Evolutionary conservation across 2,329 filamentous ascomycete genomes (phyloP).

Genomic region (Pleomassaria siparia): DNA sequence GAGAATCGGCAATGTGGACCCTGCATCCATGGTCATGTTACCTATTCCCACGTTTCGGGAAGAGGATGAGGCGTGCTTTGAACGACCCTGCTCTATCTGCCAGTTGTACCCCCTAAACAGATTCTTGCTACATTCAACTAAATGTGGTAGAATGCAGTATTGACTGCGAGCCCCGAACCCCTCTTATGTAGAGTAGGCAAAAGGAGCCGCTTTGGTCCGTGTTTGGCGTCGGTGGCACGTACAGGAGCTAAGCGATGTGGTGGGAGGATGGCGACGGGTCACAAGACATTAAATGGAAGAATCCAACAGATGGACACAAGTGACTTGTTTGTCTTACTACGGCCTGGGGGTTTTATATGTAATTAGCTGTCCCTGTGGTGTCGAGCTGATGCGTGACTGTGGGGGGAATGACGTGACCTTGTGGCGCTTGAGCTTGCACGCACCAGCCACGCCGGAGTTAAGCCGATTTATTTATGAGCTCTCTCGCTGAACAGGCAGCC

Average conservation of each 20-base stretch:
- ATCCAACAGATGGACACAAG: background rate
- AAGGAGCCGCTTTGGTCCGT: background rate
- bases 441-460: background rate
- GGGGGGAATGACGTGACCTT: conserved; percentile 1
- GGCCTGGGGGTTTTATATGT: background rate
- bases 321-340: background rate
- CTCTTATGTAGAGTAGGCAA: background rate
- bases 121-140: too few species aligned
- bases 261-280: conserved; percentile 6
- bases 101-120: too few species aligned
- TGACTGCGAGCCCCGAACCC: background rate
- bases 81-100: too few species aligned
- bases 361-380: background rate
- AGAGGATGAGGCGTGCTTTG: too few species aligned
- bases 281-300: background rate
- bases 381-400: background rate
- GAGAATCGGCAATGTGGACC: conserved; percentile 49
- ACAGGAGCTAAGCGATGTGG: background rate
- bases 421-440: conserved; percentile 1
- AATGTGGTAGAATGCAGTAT: too few species aligned
- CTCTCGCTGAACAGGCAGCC: conserved; percentile 3
- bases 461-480: too few species aligned
- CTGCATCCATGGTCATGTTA: background rate
- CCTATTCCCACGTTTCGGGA: background rate
- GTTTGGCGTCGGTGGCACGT: background rate